Evolutionary conservation across 208 protist species (phyloP).

Genomic region (Trichomonas tenax): DNA sequence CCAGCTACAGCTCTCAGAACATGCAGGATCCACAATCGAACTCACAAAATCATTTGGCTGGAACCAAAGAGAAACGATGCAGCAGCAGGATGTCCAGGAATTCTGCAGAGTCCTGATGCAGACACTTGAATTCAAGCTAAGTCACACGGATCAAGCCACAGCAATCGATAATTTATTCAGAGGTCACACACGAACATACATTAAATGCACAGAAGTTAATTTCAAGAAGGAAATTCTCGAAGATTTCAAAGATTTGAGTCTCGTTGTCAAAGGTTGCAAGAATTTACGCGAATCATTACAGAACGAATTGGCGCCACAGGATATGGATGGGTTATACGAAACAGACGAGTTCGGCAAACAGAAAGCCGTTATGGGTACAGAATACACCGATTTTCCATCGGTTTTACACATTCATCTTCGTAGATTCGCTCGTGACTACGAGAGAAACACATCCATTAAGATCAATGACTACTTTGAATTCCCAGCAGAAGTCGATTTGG

Average conservation of each 20-base stretch:
- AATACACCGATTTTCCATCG: not conserved
- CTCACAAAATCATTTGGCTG: not conserved
- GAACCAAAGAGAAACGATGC: constrained; percentile 52
- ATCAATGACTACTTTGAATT: constrained; percentile 53
- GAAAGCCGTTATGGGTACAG: not conserved
- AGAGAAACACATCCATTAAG: constrained; percentile 52
- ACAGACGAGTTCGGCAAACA: not conserved
- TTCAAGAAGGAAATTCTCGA: not conserved
- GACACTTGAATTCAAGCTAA: constrained; percentile 68
- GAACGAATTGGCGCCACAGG: not conserved
- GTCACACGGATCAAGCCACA: constrained; percentile 31
- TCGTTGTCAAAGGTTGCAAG: not conserved
- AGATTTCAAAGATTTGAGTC: not conserved
- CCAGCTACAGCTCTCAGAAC: constrained; percentile 46
- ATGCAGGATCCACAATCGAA: constrained; percentile 48
- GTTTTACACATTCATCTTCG: not conserved
- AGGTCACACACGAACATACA: not conserved
- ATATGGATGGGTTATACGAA: not conserved
- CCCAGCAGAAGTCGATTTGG: constrained; percentile 43
- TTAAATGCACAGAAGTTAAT: not conserved
- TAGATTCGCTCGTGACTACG: constrained; percentile 59
- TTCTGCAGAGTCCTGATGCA: constrained; percentile 63
- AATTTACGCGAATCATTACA: not conserved
- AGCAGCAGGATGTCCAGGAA: constrained; percentile 65
- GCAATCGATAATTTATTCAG: constrained; percentile 6